These are phyloP conservation scores for Aspergillus sp. DNA, from an alignment of 2,329 filamentous ascomycete species.

Conservation along the genomic window DNA sequence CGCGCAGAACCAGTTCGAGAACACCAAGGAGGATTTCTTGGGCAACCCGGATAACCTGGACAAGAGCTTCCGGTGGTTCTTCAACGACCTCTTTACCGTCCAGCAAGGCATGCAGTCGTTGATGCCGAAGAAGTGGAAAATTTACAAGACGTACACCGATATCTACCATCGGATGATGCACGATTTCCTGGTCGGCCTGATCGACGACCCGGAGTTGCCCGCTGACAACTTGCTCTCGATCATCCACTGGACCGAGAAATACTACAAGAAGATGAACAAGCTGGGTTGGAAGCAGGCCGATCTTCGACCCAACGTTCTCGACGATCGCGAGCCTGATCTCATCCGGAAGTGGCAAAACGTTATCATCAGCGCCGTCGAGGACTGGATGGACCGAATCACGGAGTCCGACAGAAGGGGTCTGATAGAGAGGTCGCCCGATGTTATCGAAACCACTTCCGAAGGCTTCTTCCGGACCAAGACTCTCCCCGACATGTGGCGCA, in stretches of 20 bases:
- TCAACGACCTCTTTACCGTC: slow-evolving; percentile 95
- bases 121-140: slow-evolving; percentile 96
- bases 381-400: slow-evolving; percentile 96
- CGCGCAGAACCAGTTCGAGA: slow-evolving; percentile 71
- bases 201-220: slow-evolving; percentile 81
- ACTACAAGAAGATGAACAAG: slow-evolving; percentile 93
- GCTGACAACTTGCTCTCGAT: slow-evolving; percentile 88
- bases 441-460: slow-evolving; percentile 83
- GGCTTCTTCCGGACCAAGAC: slow-evolving; percentile 91
- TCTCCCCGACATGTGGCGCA: slow-evolving; percentile 92
- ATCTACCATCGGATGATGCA: slow-evolving; percentile 97
- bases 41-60: slow-evolving; percentile 80
- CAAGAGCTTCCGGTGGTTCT: slow-evolving; percentile 92
- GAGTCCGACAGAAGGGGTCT: slow-evolving; percentile 79
- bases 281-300: slow-evolving; percentile 75
- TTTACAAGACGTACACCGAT: slow-evolving; percentile 82
- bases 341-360: slow-evolving; percentile 92
- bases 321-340: slow-evolving; percentile 84
- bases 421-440: slow-evolving; percentile 71
- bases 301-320: slow-evolving; percentile 82
- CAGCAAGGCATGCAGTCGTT: slow-evolving; percentile 87
- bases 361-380: slow-evolving; percentile 91
- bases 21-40: slow-evolving; percentile 71
- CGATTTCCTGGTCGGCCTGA: slow-evolving; percentile 78
- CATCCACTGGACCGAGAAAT: slow-evolving; percentile 92